Percentiles rank a stretch among this genome's conserved stretches.
Evolutionary conservation across 2,329 filamentous ascomycete species (phyloP).

Genomic region (Beauveria rudraprayagi): DNA sequence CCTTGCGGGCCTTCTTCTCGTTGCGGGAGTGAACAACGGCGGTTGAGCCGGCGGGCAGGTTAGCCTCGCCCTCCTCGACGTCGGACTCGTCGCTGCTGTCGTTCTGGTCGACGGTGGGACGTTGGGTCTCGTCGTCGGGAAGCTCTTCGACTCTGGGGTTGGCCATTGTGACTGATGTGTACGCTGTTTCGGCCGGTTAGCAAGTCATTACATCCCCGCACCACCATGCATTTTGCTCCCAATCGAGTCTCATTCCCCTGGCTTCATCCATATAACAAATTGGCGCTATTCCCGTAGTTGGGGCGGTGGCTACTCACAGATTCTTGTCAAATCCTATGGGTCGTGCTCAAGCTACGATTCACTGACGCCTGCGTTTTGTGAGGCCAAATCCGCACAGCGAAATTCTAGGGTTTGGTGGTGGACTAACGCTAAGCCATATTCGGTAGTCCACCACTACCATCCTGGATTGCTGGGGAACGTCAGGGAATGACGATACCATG

Average conservation of each 20-base stretch:
- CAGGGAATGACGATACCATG: slow-evolving; percentile 1
- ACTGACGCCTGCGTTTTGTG: slow-evolving; percentile 29
- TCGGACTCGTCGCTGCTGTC: slow-evolving; percentile 69
- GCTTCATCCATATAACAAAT: not conserved
- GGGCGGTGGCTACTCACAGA: slow-evolving; percentile 22
- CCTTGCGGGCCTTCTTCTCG: slow-evolving; percentile 99
- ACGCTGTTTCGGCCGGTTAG: slow-evolving; percentile 14
- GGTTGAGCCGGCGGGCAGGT: slow-evolving; percentile 72
- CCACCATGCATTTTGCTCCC: not conserved
- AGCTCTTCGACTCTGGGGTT: slow-evolving; percentile 98
- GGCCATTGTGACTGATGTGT: slow-evolving; percentile 63
- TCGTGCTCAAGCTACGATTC: slow-evolving; percentile 26
- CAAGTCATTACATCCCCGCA: not conserved
- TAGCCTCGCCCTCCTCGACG: slow-evolving; percentile 70
- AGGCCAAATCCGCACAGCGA: slow-evolving; percentile 29
- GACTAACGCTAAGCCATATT: slow-evolving; percentile 30
- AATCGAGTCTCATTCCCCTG: not conserved
- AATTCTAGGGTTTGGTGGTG: slow-evolving; percentile 40
- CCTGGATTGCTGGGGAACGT: slow-evolving; percentile 10
- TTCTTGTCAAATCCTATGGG: slow-evolving; percentile 27
- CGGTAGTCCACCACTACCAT: slow-evolving; percentile 28
- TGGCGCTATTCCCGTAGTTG: slow-evolving; percentile 9
- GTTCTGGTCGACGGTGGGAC: slow-evolving; percentile 69
- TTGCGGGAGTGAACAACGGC: slow-evolving; percentile 96
- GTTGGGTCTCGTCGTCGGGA: slow-evolving; percentile 81